Evolutionary conservation across 768 basidiomycete species (phyloP).

Genomic region (Pisolithus sp.): DNA sequence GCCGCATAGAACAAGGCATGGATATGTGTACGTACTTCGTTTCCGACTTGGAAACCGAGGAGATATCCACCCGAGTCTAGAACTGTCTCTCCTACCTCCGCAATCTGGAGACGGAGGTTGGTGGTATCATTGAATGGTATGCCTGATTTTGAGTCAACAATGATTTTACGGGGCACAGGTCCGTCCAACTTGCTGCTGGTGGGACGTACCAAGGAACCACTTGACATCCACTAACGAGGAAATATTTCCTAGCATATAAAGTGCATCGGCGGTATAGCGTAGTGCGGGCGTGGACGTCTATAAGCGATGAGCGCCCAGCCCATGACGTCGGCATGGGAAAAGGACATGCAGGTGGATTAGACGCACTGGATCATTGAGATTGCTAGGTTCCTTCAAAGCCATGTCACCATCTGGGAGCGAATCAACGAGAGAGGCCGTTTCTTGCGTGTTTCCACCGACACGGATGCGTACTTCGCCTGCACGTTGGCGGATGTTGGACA

Average conservation of each 20-base stretch:
- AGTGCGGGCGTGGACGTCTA: constrained; percentile 48
- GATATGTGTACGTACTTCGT: constrained; percentile 37
- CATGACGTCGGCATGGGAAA: not conserved
- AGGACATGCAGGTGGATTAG: not conserved
- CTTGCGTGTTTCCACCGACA: constrained; percentile 50
- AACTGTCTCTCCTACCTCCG: constrained; percentile 35
- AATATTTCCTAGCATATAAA: constrained; percentile 45
- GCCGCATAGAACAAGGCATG: not conserved
- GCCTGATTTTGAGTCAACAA: constrained; percentile 5
- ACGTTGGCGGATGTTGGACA: constrained; percentile 38
- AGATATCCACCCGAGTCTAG: constrained; percentile 33
- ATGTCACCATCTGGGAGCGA: constrained; percentile 20
- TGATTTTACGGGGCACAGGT: no score
- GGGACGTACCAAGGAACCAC: constrained; percentile 39
- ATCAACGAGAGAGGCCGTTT: constrained; percentile 28
- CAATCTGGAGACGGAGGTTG: constrained; percentile 29
- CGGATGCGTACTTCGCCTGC: constrained; percentile 38
- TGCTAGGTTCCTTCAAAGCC: constrained; percentile 26
- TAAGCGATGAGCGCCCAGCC: not conserved
- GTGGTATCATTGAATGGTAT: constrained; percentile 12
- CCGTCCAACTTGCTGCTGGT: not conserved
- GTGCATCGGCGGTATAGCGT: constrained; percentile 41
- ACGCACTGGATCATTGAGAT: constrained; percentile 10
- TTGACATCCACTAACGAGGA: constrained; percentile 36
- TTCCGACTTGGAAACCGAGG: constrained; percentile 46